phyloP scores from a whole-genome alignment of 345 rosid species.

The Nasturtium officinale region DNA sequence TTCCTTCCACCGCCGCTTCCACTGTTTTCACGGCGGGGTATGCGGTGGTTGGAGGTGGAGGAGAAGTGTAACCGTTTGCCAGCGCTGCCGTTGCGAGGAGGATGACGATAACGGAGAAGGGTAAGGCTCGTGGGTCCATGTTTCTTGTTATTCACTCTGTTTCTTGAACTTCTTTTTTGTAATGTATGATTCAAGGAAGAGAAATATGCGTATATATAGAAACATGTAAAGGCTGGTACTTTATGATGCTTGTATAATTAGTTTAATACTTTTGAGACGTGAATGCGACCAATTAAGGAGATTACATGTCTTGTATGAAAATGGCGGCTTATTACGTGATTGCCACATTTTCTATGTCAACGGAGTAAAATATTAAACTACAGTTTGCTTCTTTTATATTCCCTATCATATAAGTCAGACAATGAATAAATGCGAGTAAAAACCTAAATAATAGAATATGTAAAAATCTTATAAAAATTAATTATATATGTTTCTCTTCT shows the following conservation, averaged over 20 bases:
- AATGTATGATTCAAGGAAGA: conserved; percentile 3
- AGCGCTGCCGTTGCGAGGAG: conserved; percentile 22
- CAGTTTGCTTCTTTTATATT: not conserved
- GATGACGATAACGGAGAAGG: conserved; percentile 43
- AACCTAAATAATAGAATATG: not conserved
- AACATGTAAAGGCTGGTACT: not conserved
- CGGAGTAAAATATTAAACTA: conserved; percentile 15
- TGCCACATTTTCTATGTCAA: conserved; percentile 43
- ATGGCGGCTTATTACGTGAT: conserved; percentile 40
- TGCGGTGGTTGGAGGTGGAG: conserved; percentile 35
- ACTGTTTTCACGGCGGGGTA: conserved; percentile 44
- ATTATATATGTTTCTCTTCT: not conserved
- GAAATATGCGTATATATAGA: conserved; percentile 19
- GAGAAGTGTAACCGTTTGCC: conserved; percentile 39
- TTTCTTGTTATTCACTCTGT: conserved; percentile 42
- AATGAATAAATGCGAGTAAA: not conserved
- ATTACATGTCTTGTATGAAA: conserved; percentile 27
- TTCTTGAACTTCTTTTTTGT: conserved; percentile 29
- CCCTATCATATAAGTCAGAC: conserved; percentile 7
- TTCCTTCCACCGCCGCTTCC: conserved; percentile 74
- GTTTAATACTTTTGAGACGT: conserved; percentile 12
- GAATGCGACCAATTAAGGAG: conserved; percentile 28
- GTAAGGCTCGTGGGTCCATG: conserved; percentile 32
- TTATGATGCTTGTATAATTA: not conserved
- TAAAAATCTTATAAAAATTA: not conserved